Evolutionary conservation across 345 rosid species (phyloP).

Genomic region (Rhodamnia rubescens): DNA sequence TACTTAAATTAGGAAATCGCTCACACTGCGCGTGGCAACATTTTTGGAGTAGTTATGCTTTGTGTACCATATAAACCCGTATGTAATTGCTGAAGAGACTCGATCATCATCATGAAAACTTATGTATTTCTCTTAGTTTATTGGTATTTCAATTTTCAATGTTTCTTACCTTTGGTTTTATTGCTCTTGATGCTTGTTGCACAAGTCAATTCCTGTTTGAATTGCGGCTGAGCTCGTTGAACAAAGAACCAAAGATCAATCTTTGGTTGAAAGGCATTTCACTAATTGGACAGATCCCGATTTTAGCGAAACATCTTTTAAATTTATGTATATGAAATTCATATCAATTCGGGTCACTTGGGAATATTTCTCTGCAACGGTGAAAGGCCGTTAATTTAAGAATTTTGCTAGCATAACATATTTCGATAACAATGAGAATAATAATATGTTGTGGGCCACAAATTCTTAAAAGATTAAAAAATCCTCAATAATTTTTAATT

Average conservation of each 20-base stretch:
- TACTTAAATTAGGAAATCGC: no score
- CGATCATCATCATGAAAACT: background rate
- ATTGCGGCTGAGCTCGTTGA: accelerated
- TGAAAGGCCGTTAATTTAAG: background rate
- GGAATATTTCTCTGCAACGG: background rate
- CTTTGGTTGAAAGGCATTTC: background rate
- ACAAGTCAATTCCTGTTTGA: accelerated
- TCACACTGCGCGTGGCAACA: no score
- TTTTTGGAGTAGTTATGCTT: background rate
- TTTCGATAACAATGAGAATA: no score
- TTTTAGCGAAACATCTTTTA: background rate
- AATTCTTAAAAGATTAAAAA: no score
- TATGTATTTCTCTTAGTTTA: background rate
- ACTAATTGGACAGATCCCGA: accelerated
- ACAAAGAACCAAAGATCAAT: background rate
- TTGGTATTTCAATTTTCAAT: background rate
- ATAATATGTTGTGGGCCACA: no score
- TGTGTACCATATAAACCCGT: background rate
- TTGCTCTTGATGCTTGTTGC: background rate
- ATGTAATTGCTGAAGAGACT: background rate
- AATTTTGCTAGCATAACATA: no score
- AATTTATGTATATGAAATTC: background rate
- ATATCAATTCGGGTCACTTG: accelerated
- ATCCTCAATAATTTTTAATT: no score
- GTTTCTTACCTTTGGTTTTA: background rate